Evolutionary conservation across 768 basidiomycete genomes (phyloP), one percentile per base, ranked within the genome.

Genomic region (Bullera alba): DNA sequence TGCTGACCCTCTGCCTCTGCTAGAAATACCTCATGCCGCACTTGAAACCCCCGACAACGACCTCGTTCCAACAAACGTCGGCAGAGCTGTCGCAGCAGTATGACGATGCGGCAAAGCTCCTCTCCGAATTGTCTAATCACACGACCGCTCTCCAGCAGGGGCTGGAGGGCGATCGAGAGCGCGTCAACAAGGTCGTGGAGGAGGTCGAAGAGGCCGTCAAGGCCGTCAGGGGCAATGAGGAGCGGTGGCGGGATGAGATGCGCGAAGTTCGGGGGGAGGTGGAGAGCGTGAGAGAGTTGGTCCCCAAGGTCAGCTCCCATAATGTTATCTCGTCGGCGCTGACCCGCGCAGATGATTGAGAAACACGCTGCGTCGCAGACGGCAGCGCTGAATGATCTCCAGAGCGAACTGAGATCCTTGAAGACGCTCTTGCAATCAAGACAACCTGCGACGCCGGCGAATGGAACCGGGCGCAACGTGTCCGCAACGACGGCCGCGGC

Each of bases 11-110:
- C 10, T 8, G 10, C 14, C 38, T 34, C 19, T 39, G 12, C 19
- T 28, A 92, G 85, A 95, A 91, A 81, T 91, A 85, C 72, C 76
- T 99, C 16, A 73, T 87, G 4, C 95, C 95, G 0, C 87, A 95
- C 71, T 81, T 99, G 5, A 81, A 80, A 67, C 92, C 95, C 0
- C 93, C 95, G 2, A 80, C 83, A 0, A 78, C 83, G 2, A 87
- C 87, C 17, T 85, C 89, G 4, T 96, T 96, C 70, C 87, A 93
- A 74, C 79, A 81, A 49, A 90, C 95, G 58, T 82, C 85, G 22
- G 81, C 86, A 61, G 85, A 84, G 0, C 77, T 99, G 50, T 81
- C 81, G 6, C 84, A 85, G 22, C 89, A 93, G 60, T 97, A 76
- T 73, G 35, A 81, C 65, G 25, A 81, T 76, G 67, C 78, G 77